Evolutionary conservation across 2,329 filamentous ascomycete species (phyloP).

Genomic region (Epichloe brachyelytri): DNA sequence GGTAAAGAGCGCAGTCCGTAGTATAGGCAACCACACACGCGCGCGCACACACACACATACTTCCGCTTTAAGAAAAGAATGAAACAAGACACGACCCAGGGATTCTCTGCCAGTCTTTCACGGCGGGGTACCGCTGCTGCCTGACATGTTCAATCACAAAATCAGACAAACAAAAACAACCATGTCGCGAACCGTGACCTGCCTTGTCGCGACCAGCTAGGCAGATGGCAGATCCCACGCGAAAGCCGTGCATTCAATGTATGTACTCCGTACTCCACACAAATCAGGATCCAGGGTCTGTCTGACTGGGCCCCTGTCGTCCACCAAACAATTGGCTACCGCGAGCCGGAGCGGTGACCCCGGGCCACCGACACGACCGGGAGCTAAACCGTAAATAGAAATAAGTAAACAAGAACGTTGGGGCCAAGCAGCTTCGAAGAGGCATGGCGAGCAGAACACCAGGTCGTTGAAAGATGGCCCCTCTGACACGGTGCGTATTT

Average conservation of each 20-base stretch:
- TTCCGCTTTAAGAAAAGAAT: too few species aligned
- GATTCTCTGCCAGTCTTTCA: not conserved
- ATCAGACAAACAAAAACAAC: not conserved
- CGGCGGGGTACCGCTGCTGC: too few species aligned
- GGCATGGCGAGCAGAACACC: not conserved
- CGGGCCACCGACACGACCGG: constrained; percentile 9
- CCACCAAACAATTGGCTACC: constrained; percentile 15
- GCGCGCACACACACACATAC: too few species aligned
- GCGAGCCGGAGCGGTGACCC: constrained; percentile 13
- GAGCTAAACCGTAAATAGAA: constrained; percentile 27
- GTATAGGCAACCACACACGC: not conserved
- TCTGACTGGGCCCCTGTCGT: not conserved
- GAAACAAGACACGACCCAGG: not conserved
- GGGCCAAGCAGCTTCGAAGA: not conserved
- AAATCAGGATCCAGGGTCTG: not conserved
- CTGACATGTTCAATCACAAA: too few species aligned
- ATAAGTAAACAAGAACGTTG: constrained; percentile 31
- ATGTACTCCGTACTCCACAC: not conserved
- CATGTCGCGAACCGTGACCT: not conserved
- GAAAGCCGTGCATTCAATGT: not conserved
- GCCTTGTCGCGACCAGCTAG: not conserved
- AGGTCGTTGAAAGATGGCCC: not conserved
- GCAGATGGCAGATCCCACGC: too few species aligned
- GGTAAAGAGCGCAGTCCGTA: not conserved
- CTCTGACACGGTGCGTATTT: not conserved